phyloP scores from a whole-genome alignment of 768 basidiomycete species.

The Gyrodon lividus region DNA sequence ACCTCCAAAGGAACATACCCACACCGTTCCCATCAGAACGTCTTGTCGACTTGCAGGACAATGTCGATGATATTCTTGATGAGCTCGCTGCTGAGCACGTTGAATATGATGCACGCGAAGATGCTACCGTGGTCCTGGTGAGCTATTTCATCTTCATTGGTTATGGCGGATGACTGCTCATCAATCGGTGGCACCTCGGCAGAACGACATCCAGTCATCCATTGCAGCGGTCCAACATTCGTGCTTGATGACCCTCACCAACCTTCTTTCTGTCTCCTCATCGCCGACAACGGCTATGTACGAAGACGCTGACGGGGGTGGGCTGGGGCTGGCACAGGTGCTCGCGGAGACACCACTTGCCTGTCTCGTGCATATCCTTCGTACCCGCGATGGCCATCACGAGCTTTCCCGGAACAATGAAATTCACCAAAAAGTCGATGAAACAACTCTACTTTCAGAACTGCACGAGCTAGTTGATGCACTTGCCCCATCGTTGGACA shows the following conservation, averaged over 20 bases:
- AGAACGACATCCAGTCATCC: slow-evolving; percentile 70
- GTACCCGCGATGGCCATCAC: slow-evolving; percentile 8
- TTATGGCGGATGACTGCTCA: no score
- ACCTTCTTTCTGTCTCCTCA: slow-evolving; percentile 55
- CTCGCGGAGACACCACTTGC: slow-evolving; percentile 19
- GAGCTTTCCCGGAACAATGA: not conserved
- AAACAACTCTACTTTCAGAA: slow-evolving; percentile 58
- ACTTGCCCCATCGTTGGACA: slow-evolving; percentile 42
- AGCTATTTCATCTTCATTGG: not conserved
- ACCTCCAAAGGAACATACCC: slow-evolving; percentile 15
- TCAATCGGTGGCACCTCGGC: slow-evolving; percentile 8
- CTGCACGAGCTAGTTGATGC: slow-evolving; percentile 53
- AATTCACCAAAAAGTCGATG: slow-evolving; percentile 42
- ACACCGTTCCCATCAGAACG: slow-evolving; percentile 22
- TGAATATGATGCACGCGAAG: slow-evolving; percentile 14
- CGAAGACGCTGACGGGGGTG: slow-evolving; percentile 47
- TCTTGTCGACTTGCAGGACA: slow-evolving; percentile 9
- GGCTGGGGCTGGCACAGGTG: slow-evolving; percentile 4
- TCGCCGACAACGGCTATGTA: slow-evolving; percentile 3
- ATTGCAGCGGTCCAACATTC: slow-evolving; percentile 71
- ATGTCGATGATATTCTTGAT: slow-evolving; percentile 13
- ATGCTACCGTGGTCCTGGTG: slow-evolving; percentile 6
- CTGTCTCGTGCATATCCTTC: slow-evolving; percentile 20
- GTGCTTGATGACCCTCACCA: slow-evolving; percentile 71
- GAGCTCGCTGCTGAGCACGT: slow-evolving; percentile 24